Conservation (phyloP, 805 yeast genomes). For the Clavispora santaluciae region DNA sequence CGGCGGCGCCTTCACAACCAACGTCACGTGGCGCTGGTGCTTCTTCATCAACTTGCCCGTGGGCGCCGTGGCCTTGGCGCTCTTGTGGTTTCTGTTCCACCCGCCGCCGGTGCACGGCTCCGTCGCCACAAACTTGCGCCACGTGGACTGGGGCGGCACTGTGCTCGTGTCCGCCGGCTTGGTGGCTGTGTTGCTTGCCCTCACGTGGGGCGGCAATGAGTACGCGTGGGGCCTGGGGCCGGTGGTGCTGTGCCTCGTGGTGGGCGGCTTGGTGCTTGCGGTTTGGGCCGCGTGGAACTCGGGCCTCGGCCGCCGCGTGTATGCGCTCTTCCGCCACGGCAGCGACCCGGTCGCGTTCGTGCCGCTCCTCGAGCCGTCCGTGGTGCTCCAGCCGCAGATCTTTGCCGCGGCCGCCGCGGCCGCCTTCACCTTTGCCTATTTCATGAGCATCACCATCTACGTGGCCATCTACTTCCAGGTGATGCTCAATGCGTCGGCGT, state of each 20-base stretch:
- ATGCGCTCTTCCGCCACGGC: constrained; percentile 32
- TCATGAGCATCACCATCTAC: constrained; percentile 33
- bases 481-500: constrained; percentile 29
- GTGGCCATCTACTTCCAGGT: constrained; percentile 39
- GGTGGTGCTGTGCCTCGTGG: constrained; percentile 43
- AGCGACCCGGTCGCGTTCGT: constrained; percentile 5
- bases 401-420: constrained; percentile 34
- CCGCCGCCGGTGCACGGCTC: constrained; percentile 45
- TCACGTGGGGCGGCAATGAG: constrained; percentile 52
- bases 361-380: constrained; percentile 44
- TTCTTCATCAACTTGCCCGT: constrained; percentile 66
- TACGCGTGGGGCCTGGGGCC: constrained; percentile 54
- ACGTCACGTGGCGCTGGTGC: constrained; percentile 72
- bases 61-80: constrained; percentile 46
- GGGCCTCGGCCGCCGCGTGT: not conserved
- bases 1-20: constrained; percentile 61
- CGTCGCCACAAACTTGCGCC: constrained; percentile 30
- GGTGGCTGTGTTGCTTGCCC: constrained; percentile 43
- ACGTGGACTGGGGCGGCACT: constrained; percentile 49
- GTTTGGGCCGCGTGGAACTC: constrained; percentile 35
- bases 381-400: constrained; percentile 34
- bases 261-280: constrained; percentile 39
- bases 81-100: constrained; percentile 37
- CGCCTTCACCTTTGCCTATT: constrained; percentile 32
- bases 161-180: constrained; percentile 37